Evolutionary conservation across 2,329 filamentous ascomycete species (phyloP).

Genomic region (Penicillium sp.): DNA sequence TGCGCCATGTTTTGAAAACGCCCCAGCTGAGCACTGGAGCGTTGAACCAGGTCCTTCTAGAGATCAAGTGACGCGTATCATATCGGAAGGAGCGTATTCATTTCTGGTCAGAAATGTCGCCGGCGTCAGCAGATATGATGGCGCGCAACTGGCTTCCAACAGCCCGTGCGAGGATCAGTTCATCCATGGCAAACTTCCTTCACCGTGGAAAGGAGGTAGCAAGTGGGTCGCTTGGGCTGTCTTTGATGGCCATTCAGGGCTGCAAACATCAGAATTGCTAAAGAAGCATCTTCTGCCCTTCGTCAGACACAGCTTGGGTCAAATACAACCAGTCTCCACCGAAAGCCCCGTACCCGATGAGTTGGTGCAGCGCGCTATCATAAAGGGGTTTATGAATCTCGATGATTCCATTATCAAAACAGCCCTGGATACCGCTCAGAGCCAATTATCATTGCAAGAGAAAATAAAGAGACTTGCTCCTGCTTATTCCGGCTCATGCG

Average conservation of each 20-base stretch:
- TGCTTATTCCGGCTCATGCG: constrained; percentile 54
- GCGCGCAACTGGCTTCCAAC: constrained; percentile 32
- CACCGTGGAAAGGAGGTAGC: constrained; percentile 17
- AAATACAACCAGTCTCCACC: constrained; percentile 7
- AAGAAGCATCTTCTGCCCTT: constrained; percentile 20
- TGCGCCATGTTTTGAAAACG: constrained; percentile 15
- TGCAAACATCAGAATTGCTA: constrained; percentile 24
- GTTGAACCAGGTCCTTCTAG: constrained; percentile 12
- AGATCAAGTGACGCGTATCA: constrained; percentile 19
- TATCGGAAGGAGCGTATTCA: constrained; percentile 23
- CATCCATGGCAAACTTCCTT: constrained; percentile 22
- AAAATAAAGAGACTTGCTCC: constrained; percentile 23
- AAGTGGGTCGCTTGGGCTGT: constrained; percentile 36
- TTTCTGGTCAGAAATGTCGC: constrained; percentile 14
- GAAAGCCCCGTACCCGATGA: constrained; percentile 5
- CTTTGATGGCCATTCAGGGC: constrained; percentile 39
- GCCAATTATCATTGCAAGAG: constrained; percentile 16
- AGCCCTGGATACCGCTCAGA: constrained; percentile 13
- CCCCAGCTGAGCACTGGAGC: constrained; percentile 9
- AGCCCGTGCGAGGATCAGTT: constrained; percentile 32
- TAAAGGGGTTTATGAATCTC: constrained; percentile 19
- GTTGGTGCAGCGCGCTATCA: constrained; percentile 21
- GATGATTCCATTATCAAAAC: constrained; percentile 25
- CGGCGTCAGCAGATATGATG: constrained; percentile 24
- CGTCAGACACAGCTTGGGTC: constrained; percentile 15